phyloP scores from a whole-genome alignment of 257 asterid genomes.

The Scutellaria minor region DNA sequence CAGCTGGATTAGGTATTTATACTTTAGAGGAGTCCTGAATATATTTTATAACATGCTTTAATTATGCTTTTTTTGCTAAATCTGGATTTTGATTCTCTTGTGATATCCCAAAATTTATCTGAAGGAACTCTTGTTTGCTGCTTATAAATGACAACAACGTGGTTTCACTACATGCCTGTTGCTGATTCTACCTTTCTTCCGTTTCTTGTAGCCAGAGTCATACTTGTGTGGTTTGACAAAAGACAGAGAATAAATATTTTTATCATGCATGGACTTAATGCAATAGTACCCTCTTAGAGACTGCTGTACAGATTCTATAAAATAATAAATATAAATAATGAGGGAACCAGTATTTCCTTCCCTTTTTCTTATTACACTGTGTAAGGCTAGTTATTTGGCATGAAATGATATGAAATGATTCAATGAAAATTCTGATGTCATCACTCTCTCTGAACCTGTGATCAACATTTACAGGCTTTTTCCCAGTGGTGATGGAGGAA shows the following conservation, averaged over 20 bases:
- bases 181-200: background rate
- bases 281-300: background rate
- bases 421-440: background rate
- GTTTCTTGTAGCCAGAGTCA: background rate
- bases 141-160: background rate
- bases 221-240: background rate
- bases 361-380: background rate
- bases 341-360: background rate
- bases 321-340: too few species aligned
- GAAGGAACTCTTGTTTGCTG: constrained; percentile 20
- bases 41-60: constrained; percentile 22
- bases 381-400: background rate
- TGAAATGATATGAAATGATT: background rate
- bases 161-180: constrained; percentile 18
- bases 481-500: constrained; percentile 66
- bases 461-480: constrained; percentile 67
- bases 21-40: constrained; percentile 17
- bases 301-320: background rate
- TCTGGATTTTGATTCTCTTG: constrained; percentile 5
- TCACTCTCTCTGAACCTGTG: background rate
- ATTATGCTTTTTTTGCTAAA: constrained; percentile 26
- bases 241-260: background rate
- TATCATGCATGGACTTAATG: background rate
- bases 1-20: constrained; percentile 90
- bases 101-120: background rate